These are phyloP conservation scores for Beauveria sp. DNA, from an alignment of 2,329 filamentous ascomycete species.

Conservation along the genomic window DNA sequence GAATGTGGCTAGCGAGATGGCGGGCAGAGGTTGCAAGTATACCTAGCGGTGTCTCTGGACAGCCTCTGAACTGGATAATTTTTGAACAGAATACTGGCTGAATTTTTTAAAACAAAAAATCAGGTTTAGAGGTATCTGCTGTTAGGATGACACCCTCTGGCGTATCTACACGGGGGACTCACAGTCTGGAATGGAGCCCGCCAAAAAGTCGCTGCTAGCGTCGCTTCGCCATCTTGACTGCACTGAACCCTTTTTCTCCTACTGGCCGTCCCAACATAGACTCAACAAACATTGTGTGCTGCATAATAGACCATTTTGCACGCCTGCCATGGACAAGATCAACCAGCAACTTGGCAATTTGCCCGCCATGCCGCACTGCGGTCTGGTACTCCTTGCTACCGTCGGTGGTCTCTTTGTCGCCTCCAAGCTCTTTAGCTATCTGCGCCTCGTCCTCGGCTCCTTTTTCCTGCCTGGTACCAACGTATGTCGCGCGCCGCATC, in stretches of 20 bases:
- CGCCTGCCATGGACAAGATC: slow-evolving; percentile 15
- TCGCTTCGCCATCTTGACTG: background rate
- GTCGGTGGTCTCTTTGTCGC: slow-evolving; percentile 53
- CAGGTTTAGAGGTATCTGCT: too few species aligned
- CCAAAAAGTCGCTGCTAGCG: background rate
- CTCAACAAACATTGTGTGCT: slow-evolving; percentile 6
- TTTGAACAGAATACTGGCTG: too few species aligned
- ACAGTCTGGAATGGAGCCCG: background rate
- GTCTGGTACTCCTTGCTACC: slow-evolving; percentile 40
- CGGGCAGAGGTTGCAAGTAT: too few species aligned
- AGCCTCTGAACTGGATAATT: too few species aligned
- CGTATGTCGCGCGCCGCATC: slow-evolving; percentile 33
- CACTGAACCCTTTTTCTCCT: background rate
- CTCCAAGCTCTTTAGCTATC: slow-evolving; percentile 48
- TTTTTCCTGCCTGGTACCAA: slow-evolving; percentile 60
- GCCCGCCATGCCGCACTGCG: slow-evolving; percentile 32
- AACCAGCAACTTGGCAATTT: slow-evolving; percentile 23
- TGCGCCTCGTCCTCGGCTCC: slow-evolving; percentile 56
- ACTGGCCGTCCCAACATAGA: background rate
- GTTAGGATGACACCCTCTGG: too few species aligned
- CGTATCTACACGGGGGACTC: too few species aligned
- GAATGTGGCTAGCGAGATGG: background rate
- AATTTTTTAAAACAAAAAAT: too few species aligned
- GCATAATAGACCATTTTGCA: background rate
- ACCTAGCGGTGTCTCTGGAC: too few species aligned